Conservation (phyloP, 176 grass and related monocot genomes). For the Alloteropsis semialata region DNA sequence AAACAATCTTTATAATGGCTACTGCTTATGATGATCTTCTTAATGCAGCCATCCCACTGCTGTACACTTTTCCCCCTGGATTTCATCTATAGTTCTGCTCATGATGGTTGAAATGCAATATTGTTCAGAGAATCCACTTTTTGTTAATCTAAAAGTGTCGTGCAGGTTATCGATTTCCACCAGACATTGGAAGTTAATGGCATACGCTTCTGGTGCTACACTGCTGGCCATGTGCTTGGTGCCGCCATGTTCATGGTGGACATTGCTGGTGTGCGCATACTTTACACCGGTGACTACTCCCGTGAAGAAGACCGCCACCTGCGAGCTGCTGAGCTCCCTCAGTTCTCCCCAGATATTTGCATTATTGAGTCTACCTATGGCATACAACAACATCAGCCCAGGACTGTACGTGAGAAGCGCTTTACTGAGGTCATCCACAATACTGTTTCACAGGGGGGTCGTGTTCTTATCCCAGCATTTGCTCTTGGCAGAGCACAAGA, state of each 20-base stretch:
- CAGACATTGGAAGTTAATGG: conserved; percentile 93
- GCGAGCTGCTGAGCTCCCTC: conserved; percentile 72
- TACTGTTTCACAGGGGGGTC: conserved; percentile 72
- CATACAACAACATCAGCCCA: conserved; percentile 82
- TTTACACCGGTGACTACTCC: conserved; percentile 95
- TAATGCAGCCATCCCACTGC: neutral
- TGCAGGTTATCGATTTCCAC: conserved; percentile 96
- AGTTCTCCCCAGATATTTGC: conserved; percentile 89
- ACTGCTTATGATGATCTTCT: neutral
- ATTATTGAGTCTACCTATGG: conserved; percentile 95
- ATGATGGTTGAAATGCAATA: neutral
- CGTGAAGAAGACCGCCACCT: conserved; percentile 91
- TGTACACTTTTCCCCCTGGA: neutral
- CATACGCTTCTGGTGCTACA: conserved; percentile 99
- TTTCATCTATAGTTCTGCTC: neutral
- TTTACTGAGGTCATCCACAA: conserved; percentile 90
- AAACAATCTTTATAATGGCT: too few relatives aligned
- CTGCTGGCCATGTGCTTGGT: conserved; percentile 88
- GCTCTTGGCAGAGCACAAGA: conserved; percentile 95
- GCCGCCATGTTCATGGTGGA: conserved; percentile 99
- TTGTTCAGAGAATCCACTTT: neutral
- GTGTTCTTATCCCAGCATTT: conserved; percentile 91
- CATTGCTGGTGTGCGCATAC: conserved; percentile 87
- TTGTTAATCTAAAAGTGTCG: conserved; percentile 9
- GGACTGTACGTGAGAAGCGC: conserved; percentile 71